phyloP scores from a whole-genome alignment of 306 rosid species.

The Quercus parvula region DNA sequence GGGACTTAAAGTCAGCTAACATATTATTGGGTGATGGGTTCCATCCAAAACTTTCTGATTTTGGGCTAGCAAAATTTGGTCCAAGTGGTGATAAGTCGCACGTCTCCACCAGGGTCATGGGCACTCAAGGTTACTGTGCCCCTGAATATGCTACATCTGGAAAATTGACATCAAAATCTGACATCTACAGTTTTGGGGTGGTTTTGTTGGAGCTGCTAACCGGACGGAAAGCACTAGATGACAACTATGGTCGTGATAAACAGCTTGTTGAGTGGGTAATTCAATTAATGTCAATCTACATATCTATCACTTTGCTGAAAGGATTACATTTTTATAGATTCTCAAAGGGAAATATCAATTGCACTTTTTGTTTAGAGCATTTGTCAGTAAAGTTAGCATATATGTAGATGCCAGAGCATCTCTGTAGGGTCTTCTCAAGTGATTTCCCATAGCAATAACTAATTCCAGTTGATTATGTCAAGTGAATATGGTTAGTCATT shows the following conservation, averaged over 20 bases:
- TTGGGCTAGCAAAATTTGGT: conserved; percentile 72
- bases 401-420: not conserved
- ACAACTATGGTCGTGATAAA: conserved; percentile 23
- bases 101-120: conserved; percentile 77
- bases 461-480: not conserved
- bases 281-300: not conserved
- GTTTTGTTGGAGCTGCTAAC: conserved; percentile 64
- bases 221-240: conserved; percentile 57
- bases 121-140: conserved; percentile 76
- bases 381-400: not conserved
- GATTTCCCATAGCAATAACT: not conserved
- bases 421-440: not conserved
- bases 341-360: not conserved
- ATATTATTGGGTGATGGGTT: conserved; percentile 52
- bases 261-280: conserved; percentile 59
- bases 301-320: not conserved
- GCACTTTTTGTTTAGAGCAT: not conserved
- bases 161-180: conserved; percentile 56
- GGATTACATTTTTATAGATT: not conserved
- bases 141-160: conserved; percentile 72
- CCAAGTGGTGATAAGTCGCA: conserved; percentile 61
- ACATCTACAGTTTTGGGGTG: conserved; percentile 71
- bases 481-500: not conserved
- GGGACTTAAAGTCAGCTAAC: conserved; percentile 65
- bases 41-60: conserved; percentile 65